Evolutionary conservation across 371 early-diverging fungal species (phyloP).

Genomic region (Mortierella sp.): DNA sequence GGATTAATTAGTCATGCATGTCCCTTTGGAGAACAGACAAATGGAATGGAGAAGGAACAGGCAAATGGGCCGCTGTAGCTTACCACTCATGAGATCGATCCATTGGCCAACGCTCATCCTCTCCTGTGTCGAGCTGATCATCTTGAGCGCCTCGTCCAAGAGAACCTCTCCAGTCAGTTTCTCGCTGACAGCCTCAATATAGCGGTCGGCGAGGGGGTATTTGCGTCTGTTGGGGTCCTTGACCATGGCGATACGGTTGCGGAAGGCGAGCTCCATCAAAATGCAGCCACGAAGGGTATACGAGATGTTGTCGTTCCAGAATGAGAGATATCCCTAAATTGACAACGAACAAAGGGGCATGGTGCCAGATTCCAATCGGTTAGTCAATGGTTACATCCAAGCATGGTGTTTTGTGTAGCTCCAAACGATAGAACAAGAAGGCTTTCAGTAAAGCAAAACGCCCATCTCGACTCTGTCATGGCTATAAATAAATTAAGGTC

Average conservation of each 20-base stretch:
- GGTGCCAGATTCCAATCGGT: background rate
- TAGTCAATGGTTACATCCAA: background rate
- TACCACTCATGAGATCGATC: slow-evolving; percentile 98
- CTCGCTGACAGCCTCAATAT: slow-evolving; percentile 87
- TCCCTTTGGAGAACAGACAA: background rate
- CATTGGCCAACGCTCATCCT: slow-evolving; percentile 88
- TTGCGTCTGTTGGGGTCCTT: slow-evolving; percentile 89
- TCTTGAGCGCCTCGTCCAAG: slow-evolving; percentile 92
- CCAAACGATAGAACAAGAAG: background rate
- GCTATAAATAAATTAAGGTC: slow-evolving; percentile 18
- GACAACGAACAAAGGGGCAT: background rate
- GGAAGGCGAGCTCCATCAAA: slow-evolving; percentile 93
- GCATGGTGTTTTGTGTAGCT: background rate
- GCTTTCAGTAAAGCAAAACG: background rate
- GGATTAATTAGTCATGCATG: background rate
- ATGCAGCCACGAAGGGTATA: slow-evolving; percentile 96
- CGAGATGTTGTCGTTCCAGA: slow-evolving; percentile 98
- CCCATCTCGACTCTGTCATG: background rate
- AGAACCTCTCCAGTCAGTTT: slow-evolving; percentile 94
- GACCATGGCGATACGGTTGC: slow-evolving; percentile 88
- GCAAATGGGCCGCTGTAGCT: background rate
- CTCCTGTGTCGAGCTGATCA: slow-evolving; percentile 82
- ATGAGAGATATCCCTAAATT: slow-evolving; percentile 91
- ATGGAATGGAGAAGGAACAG: background rate
- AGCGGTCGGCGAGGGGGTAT: slow-evolving; percentile 82